Base-by-base conservation (phyloP, 2,329 filamentous ascomycete genomes). In the Phoma herbarum region DNA sequence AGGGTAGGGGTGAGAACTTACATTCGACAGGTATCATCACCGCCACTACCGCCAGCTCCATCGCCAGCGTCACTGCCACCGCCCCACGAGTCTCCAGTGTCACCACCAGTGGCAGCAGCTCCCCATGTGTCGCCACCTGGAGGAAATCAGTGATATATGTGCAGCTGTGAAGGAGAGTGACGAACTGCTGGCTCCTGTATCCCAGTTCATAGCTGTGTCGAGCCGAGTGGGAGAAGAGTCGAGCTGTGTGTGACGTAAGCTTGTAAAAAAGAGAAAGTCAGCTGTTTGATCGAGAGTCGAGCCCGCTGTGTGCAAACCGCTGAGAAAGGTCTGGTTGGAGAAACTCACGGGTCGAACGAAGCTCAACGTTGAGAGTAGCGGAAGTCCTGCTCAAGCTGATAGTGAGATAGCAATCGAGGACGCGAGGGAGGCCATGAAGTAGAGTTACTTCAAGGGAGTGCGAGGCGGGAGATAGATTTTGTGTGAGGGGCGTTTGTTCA, bases 11-110 rank as follows among this genome's bases (percentile, higher is more conserved):
- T 23, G 6, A 12, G 23, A 26, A 76, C 78, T 75, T 59, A 81
- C 80, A 74, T 73, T 64, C 77, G 78, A 62, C 80, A 82, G 37
- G 70, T 59, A 12, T 73, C 44, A 41, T 73, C 77, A 23, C 69
- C 72, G 33, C 74, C 77, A 31, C 70, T 72, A 28, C 69, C 72
- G 41, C 61, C 60, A 46, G 60, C 69, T 39, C 56, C 69, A 45
- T 25, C 60, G 42, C 29, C 61, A 52, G 52, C 55, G 49, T 44
- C 52, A 18, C 48, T 57, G 18, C 59, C 66, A 18, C 31, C 65
- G 28, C 62, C 67, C 58, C 68, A 74, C 41, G 55, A 66, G 28
- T 60, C 62, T 43, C 42, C 62, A 47, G 52, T 61, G 44, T 11
- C 35, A 37, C n/a, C 35, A 4, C n/a, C 62, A 16, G 58, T 39